phyloP scores from a whole-genome alignment of 768 basidiomycete genomes.

The Strobilomyces dryophilus region DNA sequence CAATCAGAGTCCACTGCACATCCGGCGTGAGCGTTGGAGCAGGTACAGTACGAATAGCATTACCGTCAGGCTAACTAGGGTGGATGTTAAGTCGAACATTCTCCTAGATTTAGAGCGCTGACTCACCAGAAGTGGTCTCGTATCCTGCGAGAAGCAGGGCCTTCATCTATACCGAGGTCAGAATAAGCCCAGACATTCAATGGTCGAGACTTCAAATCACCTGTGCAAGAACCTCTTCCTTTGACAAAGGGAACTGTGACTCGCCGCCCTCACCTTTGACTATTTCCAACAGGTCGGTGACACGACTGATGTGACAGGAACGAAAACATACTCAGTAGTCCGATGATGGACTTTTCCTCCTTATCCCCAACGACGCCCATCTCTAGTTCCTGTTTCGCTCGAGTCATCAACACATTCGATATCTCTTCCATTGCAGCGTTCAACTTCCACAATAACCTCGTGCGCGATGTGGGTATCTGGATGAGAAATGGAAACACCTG shows the following conservation, averaged over 20 bases:
- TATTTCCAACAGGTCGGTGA: constrained; percentile 8
- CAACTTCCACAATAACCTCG: constrained; percentile 21
- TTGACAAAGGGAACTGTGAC: constrained; percentile 23
- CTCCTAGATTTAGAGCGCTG: not conserved
- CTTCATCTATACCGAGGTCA: constrained; percentile 28
- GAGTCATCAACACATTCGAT: constrained; percentile 37
- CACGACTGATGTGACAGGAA: not conserved
- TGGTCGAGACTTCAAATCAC: not conserved
- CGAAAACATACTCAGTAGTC: constrained; percentile 19
- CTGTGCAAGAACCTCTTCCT: constrained; percentile 28
- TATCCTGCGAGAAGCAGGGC: constrained; percentile 20
- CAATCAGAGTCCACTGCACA: constrained; percentile 10
- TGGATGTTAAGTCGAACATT: not conserved
- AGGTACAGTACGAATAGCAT: not conserved
- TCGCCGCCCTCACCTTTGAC: constrained; percentile 35
- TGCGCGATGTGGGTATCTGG: constrained; percentile 35
- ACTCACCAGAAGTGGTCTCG: constrained; percentile 22
- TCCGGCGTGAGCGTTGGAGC: not conserved
- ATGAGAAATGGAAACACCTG: constrained; percentile 35
- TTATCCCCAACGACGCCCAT: constrained; percentile 16
- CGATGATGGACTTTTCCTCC: constrained; percentile 22
- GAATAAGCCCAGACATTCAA: not conserved
- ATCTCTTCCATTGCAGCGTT: constrained; percentile 35
- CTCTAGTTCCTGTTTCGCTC: constrained; percentile 33
- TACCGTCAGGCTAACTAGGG: constrained; percentile 21